phyloP scores from a whole-genome alignment of 164 flowering plant genomes.

The Euptelea pleiosperma region DNA sequence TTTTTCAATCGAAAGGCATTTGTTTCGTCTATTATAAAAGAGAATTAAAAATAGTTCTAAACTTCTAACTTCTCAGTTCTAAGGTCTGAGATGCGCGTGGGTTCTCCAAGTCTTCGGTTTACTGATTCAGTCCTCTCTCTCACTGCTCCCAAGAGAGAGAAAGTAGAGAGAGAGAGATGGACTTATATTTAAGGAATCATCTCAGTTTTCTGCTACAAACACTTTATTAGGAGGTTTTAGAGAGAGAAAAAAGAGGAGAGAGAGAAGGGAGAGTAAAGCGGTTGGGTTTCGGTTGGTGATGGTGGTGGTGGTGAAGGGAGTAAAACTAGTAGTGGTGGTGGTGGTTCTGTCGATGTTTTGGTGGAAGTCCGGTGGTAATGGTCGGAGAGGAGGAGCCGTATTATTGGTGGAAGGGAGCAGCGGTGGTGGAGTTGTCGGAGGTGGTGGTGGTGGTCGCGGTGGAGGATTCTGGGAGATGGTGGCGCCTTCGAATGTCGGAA shows the following conservation, averaged over 20 bases:
- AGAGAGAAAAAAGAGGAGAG: slow-evolving; percentile 9
- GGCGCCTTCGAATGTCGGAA: slow-evolving; percentile 27
- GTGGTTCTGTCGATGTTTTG: slow-evolving; percentile 18
- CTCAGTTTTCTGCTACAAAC: too few species aligned
- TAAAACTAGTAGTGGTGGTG: neutral
- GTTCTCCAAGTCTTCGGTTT: too few species aligned
- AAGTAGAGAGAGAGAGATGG: too few species aligned
- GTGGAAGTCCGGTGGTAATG: slow-evolving; percentile 21
- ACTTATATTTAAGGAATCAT: too few species aligned
- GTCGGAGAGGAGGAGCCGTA: slow-evolving; percentile 20
- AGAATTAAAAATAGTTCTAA: too few species aligned
- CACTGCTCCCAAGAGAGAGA: too few species aligned
- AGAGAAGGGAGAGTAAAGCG: neutral
- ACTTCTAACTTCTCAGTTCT: too few species aligned
- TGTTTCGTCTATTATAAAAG: too few species aligned
- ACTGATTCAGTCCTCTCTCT: too few species aligned
- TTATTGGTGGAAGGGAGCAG: slow-evolving; percentile 18
- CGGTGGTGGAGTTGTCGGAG: slow-evolving; percentile 20
- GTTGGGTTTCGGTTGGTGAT: slow-evolving; percentile 18
- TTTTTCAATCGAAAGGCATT: too few species aligned
- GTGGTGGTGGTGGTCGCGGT: slow-evolving; percentile 23
- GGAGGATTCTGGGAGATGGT: slow-evolving; percentile 21
- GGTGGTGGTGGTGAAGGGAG: slow-evolving; percentile 16
- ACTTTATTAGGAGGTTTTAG: too few species aligned
- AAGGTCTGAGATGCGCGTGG: too few species aligned